phyloP scores from a whole-genome alignment of 805 yeast genomes.

The Schizosaccharomyces cryophilus region DNA sequence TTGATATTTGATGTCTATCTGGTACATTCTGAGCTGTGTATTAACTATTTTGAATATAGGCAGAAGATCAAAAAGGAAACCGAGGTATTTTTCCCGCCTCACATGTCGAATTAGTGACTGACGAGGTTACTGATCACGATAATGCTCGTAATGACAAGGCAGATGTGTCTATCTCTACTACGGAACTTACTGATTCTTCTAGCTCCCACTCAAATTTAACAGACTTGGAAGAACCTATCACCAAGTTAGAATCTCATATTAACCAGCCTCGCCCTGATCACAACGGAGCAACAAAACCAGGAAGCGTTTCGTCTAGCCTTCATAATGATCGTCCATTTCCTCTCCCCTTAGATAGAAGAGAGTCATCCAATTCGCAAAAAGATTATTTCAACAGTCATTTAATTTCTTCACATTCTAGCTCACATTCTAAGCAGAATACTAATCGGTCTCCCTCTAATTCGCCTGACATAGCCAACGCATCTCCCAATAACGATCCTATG shows the following conservation, averaged over 20 bases:
- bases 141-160: background rate
- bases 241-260: background rate
- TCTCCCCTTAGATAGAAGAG: too few species aligned
- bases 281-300: background rate
- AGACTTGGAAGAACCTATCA: background rate
- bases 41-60: background rate
- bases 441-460: background rate
- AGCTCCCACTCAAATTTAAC: background rate
- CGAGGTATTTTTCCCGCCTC: background rate
- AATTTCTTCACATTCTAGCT: too few species aligned
- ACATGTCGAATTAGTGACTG: slow-evolving; percentile 3
- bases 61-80: background rate
- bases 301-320: slow-evolving; percentile 1
- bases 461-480: background rate
- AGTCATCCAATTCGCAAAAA: too few species aligned
- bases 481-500: slow-evolving; percentile 4
- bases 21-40: background rate
- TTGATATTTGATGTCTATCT: background rate
- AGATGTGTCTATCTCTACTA: background rate
- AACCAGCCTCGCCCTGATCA: background rate
- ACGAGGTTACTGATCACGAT: background rate
- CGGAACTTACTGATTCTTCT: background rate
- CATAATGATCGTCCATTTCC: background rate
- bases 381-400: too few species aligned
- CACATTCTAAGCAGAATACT: background rate